Evolutionary conservation across 2,329 filamentous ascomycete genomes (phyloP).

Genomic region (Xylariales sp.): DNA sequence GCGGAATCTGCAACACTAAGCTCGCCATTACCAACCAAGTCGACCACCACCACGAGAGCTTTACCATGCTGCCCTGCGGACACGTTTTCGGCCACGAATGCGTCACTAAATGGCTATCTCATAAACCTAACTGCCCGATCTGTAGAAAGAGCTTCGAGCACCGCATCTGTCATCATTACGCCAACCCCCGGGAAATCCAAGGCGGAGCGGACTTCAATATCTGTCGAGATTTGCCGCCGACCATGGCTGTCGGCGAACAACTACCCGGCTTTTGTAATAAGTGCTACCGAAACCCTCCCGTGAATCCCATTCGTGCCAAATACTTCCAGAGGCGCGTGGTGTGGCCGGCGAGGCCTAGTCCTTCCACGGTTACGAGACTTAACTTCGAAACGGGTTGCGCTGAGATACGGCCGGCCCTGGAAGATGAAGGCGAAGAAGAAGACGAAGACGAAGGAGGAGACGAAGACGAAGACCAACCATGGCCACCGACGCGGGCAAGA

Average conservation of each 20-base stretch:
- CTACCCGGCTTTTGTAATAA: background rate
- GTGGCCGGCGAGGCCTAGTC: too few species aligned
- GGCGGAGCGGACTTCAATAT: slow-evolving; percentile 1
- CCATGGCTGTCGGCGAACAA: background rate
- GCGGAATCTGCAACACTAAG: slow-evolving; percentile 18
- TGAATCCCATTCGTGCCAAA: too few species aligned
- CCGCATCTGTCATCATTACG: background rate
- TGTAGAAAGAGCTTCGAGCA: slow-evolving; percentile 14
- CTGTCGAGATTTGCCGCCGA: background rate
- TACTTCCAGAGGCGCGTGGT: too few species aligned
- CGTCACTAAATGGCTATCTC: background rate
- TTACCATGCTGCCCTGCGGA: slow-evolving; percentile 29
- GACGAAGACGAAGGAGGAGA: too few species aligned
- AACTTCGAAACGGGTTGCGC: too few species aligned
- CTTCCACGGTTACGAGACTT: too few species aligned
- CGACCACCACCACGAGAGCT: slow-evolving; percentile 10
- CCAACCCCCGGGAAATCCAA: background rate
- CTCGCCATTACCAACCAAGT: slow-evolving; percentile 20
- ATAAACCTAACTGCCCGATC: slow-evolving; percentile 4
- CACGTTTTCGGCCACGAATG: slow-evolving; percentile 31
- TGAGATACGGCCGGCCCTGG: too few species aligned
- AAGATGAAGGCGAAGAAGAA: too few species aligned
- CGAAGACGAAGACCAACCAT: too few species aligned
- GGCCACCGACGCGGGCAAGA: too few species aligned
- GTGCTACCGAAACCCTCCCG: background rate